Conservation (phyloP, 2,329 filamentous ascomycete genomes). For the Aspergillus melleus region DNA sequence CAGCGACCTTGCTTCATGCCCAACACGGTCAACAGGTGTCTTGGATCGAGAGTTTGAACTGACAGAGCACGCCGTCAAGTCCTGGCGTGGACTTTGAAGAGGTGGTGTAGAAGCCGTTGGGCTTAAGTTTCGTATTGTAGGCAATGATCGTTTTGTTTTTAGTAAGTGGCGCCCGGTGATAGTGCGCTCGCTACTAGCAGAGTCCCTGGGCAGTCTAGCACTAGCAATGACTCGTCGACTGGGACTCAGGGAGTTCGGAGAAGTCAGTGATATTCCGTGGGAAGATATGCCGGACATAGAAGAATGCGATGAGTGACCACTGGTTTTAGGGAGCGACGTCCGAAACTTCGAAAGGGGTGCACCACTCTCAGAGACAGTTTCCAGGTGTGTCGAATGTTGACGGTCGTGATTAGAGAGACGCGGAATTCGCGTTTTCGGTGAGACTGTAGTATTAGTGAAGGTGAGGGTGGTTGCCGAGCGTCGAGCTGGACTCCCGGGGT, state of each 20-base stretch:
- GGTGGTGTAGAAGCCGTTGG: constrained; percentile 30
- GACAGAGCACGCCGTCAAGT: constrained; percentile 32
- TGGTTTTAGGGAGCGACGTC: constrained; percentile 66
- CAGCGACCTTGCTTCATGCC: constrained; percentile 36
- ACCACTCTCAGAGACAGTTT: constrained; percentile 88
- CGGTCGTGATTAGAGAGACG: constrained; percentile 72
- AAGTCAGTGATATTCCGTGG: constrained; percentile 59
- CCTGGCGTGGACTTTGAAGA: constrained; percentile 40
- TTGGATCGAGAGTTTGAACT: constrained; percentile 56
- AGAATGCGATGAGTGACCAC: constrained; percentile 65
- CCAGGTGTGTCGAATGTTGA: constrained; percentile 70
- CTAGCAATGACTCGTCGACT: constrained; percentile 60
- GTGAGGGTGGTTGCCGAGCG: constrained; percentile 79
- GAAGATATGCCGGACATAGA: constrained; percentile 66
- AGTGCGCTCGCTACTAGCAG: constrained; percentile 47
- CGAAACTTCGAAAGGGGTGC: constrained; percentile 65
- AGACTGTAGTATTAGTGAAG: constrained; percentile 76
- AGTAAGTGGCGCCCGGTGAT: constrained; percentile 57
- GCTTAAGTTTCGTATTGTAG: constrained; percentile 52
- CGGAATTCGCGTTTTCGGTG: constrained; percentile 69
- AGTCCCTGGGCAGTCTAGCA: constrained; percentile 36
- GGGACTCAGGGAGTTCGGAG: constrained; percentile 60
- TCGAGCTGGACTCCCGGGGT: constrained; percentile 68
- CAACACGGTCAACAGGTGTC: constrained; percentile 66
- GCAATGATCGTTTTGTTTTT: constrained; percentile 62